phyloP scores from a whole-genome alignment of 805 yeast genomes.

The Tetrapisispora iriomotensis region DNA sequence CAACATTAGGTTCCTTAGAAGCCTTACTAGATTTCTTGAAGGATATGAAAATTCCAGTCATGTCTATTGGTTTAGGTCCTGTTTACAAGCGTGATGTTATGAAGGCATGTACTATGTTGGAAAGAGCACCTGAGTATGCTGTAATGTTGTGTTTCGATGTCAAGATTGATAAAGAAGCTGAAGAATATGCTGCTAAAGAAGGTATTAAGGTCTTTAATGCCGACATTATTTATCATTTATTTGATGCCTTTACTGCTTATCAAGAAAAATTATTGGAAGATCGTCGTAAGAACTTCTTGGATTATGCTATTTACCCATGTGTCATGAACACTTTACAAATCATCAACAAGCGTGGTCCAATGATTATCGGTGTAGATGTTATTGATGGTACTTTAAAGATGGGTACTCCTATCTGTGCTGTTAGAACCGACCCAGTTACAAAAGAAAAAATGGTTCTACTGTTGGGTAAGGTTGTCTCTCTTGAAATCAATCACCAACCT shows the following conservation, averaged over 20 bases:
- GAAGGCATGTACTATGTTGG: conserved; percentile 95
- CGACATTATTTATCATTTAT: conserved; percentile 91
- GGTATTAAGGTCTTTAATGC: conserved; percentile 89
- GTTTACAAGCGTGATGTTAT: conserved; percentile 96
- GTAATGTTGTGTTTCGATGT: conserved; percentile 99
- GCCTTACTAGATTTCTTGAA: conserved; percentile 94
- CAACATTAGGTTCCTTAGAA: conserved; percentile 95
- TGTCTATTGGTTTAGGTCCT: conserved; percentile 97
- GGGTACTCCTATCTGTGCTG: conserved; percentile 95
- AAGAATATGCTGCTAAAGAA: conserved; percentile 92
- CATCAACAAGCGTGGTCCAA: conserved; percentile 96
- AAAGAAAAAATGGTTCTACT: conserved; percentile 56
- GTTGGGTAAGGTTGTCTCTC: conserved; percentile 82
- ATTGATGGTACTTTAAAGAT: conserved; percentile 78
- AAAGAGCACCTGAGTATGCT: conserved; percentile 89
- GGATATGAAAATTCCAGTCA: conserved; percentile 97
- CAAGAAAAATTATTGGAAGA: conserved; percentile 80
- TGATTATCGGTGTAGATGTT: conserved; percentile 98
- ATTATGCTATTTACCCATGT: conserved; percentile 89
- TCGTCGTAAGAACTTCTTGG: conserved; percentile 81
- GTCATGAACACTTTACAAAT: conserved; percentile 90
- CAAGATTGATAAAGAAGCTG: conserved; percentile 94
- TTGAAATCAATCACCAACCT: conserved; percentile 92
- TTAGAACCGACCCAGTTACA: conserved; percentile 78
- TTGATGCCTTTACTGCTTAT: conserved; percentile 88